Evolutionary conservation across 192 early-diverging fungal species (phyloP), one percentile per base, ranked within the genome.

Genomic region (Coemansia sp.): DNA sequence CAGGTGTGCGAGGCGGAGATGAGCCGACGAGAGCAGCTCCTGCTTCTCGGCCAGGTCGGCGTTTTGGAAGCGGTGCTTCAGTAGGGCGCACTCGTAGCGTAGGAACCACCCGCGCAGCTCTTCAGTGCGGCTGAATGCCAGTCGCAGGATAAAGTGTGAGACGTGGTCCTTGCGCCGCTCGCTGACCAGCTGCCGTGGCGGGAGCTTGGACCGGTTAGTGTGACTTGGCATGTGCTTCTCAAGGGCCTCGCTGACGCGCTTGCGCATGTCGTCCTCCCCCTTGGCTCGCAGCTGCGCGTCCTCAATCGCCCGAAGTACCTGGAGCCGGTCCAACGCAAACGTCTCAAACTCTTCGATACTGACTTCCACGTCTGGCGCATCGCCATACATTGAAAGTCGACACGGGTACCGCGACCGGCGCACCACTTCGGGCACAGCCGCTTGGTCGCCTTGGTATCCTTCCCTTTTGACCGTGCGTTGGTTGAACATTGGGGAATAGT

Each of bases 241-340:
- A 47, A 87, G 67, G 4, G 85, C 82, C 34, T 80, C 78, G 18
- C 75, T 62, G 29, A 91, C 66, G n/a, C 80, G 80, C 47, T 72
- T 71, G 49, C 83, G 84, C 45, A 86, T 69, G 61, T 93, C 86
- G 13, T 83, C 83, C 0, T 86, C 86, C 16, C 80, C 72, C 58
- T 84, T 84, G 70, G 87, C 87, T 18, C 95, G 88, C 53, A 97
- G 75, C 62, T 82, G 85, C 37, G 93, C 92, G 18, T 87, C 91
- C 63, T 96, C 93, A 44, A 99, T 78, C 15, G 90, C 83, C 55
- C 91, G 88, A 45, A 97, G 87, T 24, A 99, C 93, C 65, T 83
- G 81, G 32, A 83, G 76, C 41, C 84, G 67, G 64, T 85, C 78
- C 55, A 83, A 70, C 22, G 84, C 84, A 69, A 77, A 81, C 53